A percentile compares a stretch with the other conserved stretches of the same genome.
Evolutionary conservation across 1,139 yeast genomes (phyloP).

Genomic region (Scheffersomyces stambukii): DNA sequence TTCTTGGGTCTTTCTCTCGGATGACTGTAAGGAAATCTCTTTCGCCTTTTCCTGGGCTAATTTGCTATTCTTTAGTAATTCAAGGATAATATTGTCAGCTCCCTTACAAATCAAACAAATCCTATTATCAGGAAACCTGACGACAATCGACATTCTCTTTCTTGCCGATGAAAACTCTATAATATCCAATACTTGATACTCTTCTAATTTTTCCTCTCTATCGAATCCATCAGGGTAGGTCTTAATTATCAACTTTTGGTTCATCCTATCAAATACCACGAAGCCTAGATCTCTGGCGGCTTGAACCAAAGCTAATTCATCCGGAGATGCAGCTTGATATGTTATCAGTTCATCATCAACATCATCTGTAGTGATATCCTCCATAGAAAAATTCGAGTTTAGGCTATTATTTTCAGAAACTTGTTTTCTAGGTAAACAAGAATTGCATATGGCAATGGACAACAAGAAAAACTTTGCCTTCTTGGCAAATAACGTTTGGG

Average conservation of each 20-base stretch:
- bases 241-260: conserved; percentile 57
- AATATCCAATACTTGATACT: conserved; percentile 69
- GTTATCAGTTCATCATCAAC: conserved; percentile 48
- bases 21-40: conserved; percentile 58
- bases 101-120: conserved; percentile 86
- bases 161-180: conserved; percentile 86
- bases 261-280: conserved; percentile 67
- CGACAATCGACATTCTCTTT: conserved; percentile 91
- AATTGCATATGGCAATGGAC: conserved; percentile 82
- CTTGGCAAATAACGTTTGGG: conserved; percentile 65
- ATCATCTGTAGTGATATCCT: conserved; percentile 4
- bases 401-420: background rate
- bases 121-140: conserved; percentile 74
- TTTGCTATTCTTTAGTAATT: conserved; percentile 55
- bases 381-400: background rate
- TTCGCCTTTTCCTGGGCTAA: conserved; percentile 59
- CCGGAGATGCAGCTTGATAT: conserved; percentile 95
- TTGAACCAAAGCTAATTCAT: conserved; percentile 85
- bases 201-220: conserved; percentile 55
- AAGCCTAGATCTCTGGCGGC: conserved; percentile 96
- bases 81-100: conserved; percentile 90
- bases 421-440: conserved; percentile 69
- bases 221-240: conserved; percentile 84
- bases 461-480: conserved; percentile 76
- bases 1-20: conserved; percentile 69